Evolutionary conservation across 306 rosid genomes (phyloP).

Genomic region (Medicago ruthenica): DNA sequence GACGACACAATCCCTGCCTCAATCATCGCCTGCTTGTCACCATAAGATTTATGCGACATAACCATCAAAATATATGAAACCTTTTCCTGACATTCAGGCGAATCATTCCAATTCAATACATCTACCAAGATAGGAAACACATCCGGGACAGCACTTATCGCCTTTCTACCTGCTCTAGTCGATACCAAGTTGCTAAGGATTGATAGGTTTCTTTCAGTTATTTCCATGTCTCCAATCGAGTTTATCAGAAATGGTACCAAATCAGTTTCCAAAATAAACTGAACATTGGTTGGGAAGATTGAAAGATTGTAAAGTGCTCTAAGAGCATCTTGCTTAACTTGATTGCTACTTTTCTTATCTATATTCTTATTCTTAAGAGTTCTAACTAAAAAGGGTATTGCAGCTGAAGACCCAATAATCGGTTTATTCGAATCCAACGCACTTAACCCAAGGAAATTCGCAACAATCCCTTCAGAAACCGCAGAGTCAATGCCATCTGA

Average conservation of each 20-base stretch:
- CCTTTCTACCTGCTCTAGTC: constrained; percentile 76
- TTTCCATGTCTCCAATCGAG: constrained; percentile 81
- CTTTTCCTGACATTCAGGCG: constrained; percentile 92
- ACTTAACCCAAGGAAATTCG: constrained; percentile 89
- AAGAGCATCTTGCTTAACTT: constrained; percentile 83
- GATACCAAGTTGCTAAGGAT: constrained; percentile 78
- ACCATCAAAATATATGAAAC: constrained; percentile 85
- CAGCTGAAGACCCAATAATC: constrained; percentile 85
- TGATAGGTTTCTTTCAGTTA: constrained; percentile 78
- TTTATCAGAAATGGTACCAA: constrained; percentile 67
- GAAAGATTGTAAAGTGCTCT: constrained; percentile 95
- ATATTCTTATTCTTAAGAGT: constrained; percentile 54
- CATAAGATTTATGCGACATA: constrained; percentile 86
- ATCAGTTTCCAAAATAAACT: constrained; percentile 72
- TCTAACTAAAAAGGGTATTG: constrained; percentile 75
- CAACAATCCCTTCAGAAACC: constrained; percentile 85
- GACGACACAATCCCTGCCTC: constrained; percentile 86
- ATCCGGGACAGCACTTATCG: constrained; percentile 61
- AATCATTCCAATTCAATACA: constrained; percentile 85
- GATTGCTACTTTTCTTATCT: constrained; percentile 56
- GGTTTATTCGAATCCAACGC: constrained; percentile 93
- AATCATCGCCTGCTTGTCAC: constrained; percentile 87
- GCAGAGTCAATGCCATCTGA: constrained; percentile 53
- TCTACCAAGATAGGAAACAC: constrained; percentile 71
- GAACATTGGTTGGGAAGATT: constrained; percentile 66